Evolutionary conservation across 2,329 filamentous ascomycete genomes (phyloP).

Genomic region (Alternaria atra): DNA sequence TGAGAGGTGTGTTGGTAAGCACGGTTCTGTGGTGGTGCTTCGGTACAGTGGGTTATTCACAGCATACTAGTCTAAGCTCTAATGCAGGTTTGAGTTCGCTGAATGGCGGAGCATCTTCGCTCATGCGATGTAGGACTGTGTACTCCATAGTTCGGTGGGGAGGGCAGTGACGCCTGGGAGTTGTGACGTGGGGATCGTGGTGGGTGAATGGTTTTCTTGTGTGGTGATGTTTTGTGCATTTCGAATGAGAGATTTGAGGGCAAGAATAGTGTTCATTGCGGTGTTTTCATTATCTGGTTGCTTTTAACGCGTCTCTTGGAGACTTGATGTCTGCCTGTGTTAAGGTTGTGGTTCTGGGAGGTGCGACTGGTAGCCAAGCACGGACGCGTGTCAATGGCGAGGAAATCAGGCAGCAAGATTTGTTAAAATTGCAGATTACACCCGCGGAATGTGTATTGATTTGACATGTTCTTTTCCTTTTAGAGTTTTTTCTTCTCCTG

Average conservation of each 20-base stretch:
- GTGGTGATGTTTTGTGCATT: no score
- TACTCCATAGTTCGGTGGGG: neutral
- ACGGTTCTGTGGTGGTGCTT: no score
- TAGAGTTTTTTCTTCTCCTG: no score
- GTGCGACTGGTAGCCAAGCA: neutral
- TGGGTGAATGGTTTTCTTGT: no score
- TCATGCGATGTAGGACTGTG: neutral
- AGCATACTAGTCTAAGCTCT: no score
- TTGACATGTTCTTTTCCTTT: neutral
- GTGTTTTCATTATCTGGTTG: no score
- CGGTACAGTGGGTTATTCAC: no score
- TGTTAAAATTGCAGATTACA: neutral
- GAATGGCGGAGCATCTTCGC: neutral
- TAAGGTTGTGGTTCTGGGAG: neutral
- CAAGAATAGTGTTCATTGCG: no score
- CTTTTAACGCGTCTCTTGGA: neutral
- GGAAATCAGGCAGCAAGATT: constrained; percentile 3
- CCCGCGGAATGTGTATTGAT: neutral
- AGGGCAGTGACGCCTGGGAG: neutral
- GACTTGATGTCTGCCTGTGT: neutral
- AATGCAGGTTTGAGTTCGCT: neutral
- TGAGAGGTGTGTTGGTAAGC: neutral
- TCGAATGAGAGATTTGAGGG: no score
- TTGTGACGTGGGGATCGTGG: no score
- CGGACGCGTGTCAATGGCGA: neutral